Evolutionary conservation across 306 rosid genomes (phyloP), one percentile per base, ranked within the genome.

Genomic region (Biancaea sappan): DNA sequence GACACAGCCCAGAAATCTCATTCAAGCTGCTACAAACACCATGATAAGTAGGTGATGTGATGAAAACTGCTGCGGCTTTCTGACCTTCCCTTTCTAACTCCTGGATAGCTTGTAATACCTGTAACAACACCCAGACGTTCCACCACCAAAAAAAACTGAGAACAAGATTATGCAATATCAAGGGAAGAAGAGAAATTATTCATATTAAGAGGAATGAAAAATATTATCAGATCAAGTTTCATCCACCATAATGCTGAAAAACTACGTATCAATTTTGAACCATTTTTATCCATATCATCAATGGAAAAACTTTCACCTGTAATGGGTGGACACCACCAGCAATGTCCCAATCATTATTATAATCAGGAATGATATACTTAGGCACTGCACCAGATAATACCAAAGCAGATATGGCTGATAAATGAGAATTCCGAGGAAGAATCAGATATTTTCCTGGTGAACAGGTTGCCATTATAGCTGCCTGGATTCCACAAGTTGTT

Each of bases 401-500:
- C 92, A 93, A 63, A 28, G 86, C 97, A 22, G 97, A 93, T 70
- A 86, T 67, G 64, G 91, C 98, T 0, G 97, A 91, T 46, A 88
- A 19, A 79, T 93, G 98, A 61, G 86, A 86, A 82, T 93, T 89
- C 71, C 97, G 78, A 2, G 98, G 92, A 73, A 93, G 87, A 79
- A 93, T 82, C 14, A 93, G 86, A 77, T 32, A 80, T 19, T 91
- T 88, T 53, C 97, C 96, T 0, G 97, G 97, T 3, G 84, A 83
- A 81, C 94, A 89, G 14, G 96, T 85, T 40, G 97, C 90, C 98
- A 91, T 91, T 40, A 85, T 82, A 8, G 96, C 94, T 13, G 98
- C 92, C 81, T 93, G 97, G 69, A 91, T 88, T 68, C 97, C 98
- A 77, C 96, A 93, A 14, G 98, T 93, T 47, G 96, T 84, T 29